These are phyloP conservation scores for Tetrapyrgos nigripes DNA, from an alignment of 1,284 basidiomycete species.

Conservation along the genomic window DNA sequence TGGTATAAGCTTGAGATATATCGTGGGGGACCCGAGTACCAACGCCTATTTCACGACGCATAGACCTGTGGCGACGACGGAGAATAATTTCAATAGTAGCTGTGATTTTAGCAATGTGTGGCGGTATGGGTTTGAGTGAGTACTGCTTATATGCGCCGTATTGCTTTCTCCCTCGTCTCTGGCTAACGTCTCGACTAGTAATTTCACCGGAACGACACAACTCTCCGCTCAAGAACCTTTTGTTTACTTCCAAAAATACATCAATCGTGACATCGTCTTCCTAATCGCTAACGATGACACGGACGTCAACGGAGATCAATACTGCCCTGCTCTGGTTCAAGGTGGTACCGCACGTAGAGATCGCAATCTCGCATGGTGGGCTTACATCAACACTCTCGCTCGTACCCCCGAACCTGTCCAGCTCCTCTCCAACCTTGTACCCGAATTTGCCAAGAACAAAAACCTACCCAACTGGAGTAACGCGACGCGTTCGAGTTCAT, in stretches of 20 bases:
- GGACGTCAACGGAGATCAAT: not conserved
- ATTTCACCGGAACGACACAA: not conserved
- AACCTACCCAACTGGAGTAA: not conserved
- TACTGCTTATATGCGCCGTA: not conserved
- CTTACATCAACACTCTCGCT: not conserved
- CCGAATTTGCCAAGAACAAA: not conserved
- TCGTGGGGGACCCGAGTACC: not conserved
- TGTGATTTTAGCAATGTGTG: not conserved
- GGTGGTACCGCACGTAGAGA: not conserved
- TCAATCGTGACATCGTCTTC: not conserved
- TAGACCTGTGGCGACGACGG: not conserved
- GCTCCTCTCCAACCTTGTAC: not conserved
- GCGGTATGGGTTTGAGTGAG: not conserved
- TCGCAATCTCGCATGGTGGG: not conserved
- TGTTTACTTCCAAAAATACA: not conserved
- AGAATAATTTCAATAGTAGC: not conserved
- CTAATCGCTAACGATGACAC: not conserved
- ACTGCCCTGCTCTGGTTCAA: not conserved
- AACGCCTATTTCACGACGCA: not conserved
- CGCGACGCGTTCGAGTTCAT: not conserved
- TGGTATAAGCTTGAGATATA: not conserved
- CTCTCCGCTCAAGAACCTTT: not conserved
- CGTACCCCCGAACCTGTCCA: not conserved
- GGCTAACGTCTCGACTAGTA: not conserved
- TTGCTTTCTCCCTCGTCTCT: too few species aligned